Evolutionary conservation across 1,139 yeast genomes (phyloP), one percentile per base, ranked within the genome.

Genomic region (Zygoascus hellenicus): DNA sequence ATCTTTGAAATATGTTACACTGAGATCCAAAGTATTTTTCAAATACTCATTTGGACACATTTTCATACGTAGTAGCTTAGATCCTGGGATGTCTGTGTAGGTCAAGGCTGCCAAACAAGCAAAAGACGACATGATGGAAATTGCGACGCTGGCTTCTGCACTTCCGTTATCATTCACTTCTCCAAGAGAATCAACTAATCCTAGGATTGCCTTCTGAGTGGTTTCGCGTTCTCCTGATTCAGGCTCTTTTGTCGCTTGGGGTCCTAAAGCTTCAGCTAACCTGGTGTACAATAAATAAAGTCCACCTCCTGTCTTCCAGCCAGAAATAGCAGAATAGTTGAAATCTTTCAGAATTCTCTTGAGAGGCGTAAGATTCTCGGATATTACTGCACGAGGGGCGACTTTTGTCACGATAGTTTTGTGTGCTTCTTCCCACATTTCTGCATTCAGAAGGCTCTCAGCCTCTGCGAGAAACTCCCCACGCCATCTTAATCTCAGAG

Each of bases 351-450:
- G 61, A 5, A 86, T 57, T 0, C 59, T 61, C 11, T 64, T 58
- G 11, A 87, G 65, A 13, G 64, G 58, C 2, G 60, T 63, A 7
- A 75, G 59, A 3, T 63, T 58, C 4, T 66, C 61, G 7, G 71
- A 68, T 28, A 85, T 74, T 29, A 82, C 75, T 26, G 80, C 73
- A 40, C 64, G 58, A 9, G 97, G 97, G 0, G 92, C 97, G 35
- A 89, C 82, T 13, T 71, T 63, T 2, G 67, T 59, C 2, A 79
- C 59, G 3, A 86, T 68, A 0, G 78, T 69, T 1, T 66, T 63
- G 57, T 86, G 95, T 0, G 96, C 96, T 40, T 77, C 80, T 1
- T 67, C 70, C 71, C 78, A 78, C 43, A 75, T 63, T 13, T 68
- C 69, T 0, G 95, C 95, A n/a, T 70, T 71, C 2, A 87, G 64